Conservation (phyloP, 2,329 filamentous ascomycete genomes). For the Didymella lethalis region DNA sequence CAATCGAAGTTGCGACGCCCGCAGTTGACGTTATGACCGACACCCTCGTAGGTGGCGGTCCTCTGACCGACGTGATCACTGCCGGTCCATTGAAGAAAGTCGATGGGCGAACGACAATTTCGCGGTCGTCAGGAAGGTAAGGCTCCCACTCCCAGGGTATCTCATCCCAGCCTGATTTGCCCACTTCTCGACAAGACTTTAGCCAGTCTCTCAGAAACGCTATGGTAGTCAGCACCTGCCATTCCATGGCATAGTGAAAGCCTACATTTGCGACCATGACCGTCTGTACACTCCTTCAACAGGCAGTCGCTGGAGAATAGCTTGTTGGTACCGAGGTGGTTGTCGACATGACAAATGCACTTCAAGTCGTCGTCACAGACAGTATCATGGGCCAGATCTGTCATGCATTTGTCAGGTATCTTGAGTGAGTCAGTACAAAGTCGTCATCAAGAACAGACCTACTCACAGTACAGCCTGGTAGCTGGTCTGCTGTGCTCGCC, state of each 20-base stretch:
- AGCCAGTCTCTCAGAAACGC: conserved; percentile 25
- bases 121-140: conserved; percentile 19
- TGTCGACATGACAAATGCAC: conserved; percentile 30
- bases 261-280: conserved; percentile 21
- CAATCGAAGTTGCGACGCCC: conserved; percentile 2
- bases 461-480: conserved; percentile 10
- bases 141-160: conserved; percentile 25
- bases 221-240: conserved; percentile 1
- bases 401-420: conserved; percentile 26
- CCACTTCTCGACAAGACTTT: conserved; percentile 16
- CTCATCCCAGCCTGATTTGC: conserved; percentile 15
- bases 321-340: conserved; percentile 20
- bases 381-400: background rate
- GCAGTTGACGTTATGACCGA: background rate
- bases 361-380: conserved; percentile 23
- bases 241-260: background rate
- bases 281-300: conserved; percentile 22
- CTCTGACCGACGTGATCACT: background rate
- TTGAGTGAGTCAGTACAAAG: background rate
- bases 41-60: background rate
- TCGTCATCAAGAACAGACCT: background rate
- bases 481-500: conserved; percentile 6
- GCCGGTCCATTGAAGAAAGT: background rate
- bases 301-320: conserved; percentile 28
- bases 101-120: background rate